These are phyloP conservation scores for Trichophyton verrucosum DNA, from an alignment of 2,329 filamentous ascomycete species.

Conservation along the genomic window DNA sequence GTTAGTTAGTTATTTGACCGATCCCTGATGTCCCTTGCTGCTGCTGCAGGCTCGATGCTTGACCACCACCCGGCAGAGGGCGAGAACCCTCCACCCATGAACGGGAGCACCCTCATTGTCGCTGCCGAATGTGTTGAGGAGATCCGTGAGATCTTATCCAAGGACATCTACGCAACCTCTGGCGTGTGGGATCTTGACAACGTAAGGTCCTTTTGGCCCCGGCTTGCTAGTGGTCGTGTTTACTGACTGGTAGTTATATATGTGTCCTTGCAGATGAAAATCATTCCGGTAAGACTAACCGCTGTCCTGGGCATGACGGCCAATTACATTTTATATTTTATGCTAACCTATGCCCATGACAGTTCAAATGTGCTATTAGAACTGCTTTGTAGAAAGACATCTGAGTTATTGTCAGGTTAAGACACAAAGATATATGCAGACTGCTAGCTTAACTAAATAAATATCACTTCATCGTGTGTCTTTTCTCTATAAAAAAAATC, in stretches of 20 bases:
- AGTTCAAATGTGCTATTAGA: conserved; percentile 2
- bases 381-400: neutral
- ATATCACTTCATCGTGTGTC: neutral
- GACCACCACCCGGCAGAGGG: conserved; percentile 53
- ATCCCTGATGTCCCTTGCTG: neutral
- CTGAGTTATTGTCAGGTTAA: neutral
- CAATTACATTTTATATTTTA: neutral
- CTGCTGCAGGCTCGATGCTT: conserved; percentile 49
- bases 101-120: conserved; percentile 59
- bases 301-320: neutral
- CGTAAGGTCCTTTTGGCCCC: conserved; percentile 21
- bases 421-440: neutral
- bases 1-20: neutral
- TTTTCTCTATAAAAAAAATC: neutral
- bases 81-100: conserved; percentile 48
- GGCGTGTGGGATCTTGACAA: conserved; percentile 75
- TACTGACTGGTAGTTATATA: neutral
- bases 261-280: neutral
- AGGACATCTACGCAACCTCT: conserved; percentile 57
- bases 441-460: neutral
- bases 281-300: neutral
- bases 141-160: conserved; percentile 51
- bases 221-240: conserved; percentile 12
- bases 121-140: conserved; percentile 57
- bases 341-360: neutral